Base-by-base conservation (phyloP, 169 alveolate species). In the Eimeria necatrix region DNA sequence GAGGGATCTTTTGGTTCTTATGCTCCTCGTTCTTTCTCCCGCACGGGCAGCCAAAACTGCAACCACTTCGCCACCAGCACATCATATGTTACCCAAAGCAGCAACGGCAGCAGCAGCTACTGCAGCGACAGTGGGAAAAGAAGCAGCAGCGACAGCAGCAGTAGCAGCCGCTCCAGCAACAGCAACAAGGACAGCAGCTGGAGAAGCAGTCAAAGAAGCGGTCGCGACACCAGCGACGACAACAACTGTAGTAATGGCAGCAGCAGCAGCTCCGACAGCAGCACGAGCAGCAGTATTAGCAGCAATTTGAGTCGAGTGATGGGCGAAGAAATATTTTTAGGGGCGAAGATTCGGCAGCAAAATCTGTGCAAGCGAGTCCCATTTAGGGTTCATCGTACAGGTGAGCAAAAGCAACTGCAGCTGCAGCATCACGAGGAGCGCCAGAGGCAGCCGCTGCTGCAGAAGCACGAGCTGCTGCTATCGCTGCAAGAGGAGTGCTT, bases 41-140 rank as follows among this genome's bases (percentile, higher is more conserved):
- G 78, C 78, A 59, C 22, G 22, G 18, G 0, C 68, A 56, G 78
- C 80, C 4, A 16, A 16, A 12, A 24, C 80, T 20, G 46, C 80
- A 68, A 18, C 24, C 51, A 73, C 9, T 7, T 5, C 24, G 24
- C 78, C 24, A 24, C 78, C 14, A 10, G 4, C 9, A 24, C 46
- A 68, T 20, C 78, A 16, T 14, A 20, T 3, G 24, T 26, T 20
- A 51, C 76, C 64, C 41, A 32, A 32, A 32, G 22, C 76, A 64
- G 76, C 76, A 64, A n/a, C 22, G 8, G 32, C 76, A 64, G 76
- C 76, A 22, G 76, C 76, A 64, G 76, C 22, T n/a, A n/a, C 41
- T 9, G 76, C 76, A 22, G 14, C 76, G 14, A n/a, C 76, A n/a
- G 22, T n/a, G 26, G 41, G 76, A n/a, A 18, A 16, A n/a, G 12